These are phyloP conservation scores for Gentiana dahurica DNA, from an alignment of 257 asterid genomes.

Conservation along the genomic window DNA sequence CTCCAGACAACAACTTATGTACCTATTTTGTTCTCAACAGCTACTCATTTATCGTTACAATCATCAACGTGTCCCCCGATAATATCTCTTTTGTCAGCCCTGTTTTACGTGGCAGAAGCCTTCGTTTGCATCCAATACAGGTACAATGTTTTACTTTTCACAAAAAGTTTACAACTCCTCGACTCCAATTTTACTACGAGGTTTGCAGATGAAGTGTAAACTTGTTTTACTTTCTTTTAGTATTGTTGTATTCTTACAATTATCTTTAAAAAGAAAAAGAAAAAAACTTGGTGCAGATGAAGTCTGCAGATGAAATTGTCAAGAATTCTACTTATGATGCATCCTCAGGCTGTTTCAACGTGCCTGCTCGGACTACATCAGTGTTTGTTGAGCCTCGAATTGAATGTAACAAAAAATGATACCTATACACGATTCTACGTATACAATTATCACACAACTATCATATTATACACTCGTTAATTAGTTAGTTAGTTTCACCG, in stretches of 20 bases:
- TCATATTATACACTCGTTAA: no score
- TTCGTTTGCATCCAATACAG: slow-evolving; percentile 80
- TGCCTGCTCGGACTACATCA: slow-evolving; percentile 70
- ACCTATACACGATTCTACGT: neutral
- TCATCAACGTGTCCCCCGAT: slow-evolving; percentile 56
- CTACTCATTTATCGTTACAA: slow-evolving; percentile 50
- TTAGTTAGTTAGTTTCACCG: no score
- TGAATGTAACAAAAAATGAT: neutral
- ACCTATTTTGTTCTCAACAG: slow-evolving; percentile 32
- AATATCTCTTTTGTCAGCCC: slow-evolving; percentile 40
- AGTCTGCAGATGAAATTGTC: slow-evolving; percentile 50
- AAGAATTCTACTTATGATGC: slow-evolving; percentile 59
- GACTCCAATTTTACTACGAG: no score
- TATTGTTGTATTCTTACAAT: no score
- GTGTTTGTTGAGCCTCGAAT: slow-evolving; percentile 59
- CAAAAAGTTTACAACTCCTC: neutral
- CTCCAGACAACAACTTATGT: slow-evolving; percentile 7
- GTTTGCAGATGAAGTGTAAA: no score
- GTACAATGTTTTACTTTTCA: slow-evolving; percentile 17
- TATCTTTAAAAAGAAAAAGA: neutral
- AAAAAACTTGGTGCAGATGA: slow-evolving; percentile 35
- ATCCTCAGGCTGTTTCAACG: slow-evolving; percentile 48
- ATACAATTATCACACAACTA: no score
- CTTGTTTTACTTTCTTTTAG: no score
- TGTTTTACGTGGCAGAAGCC: slow-evolving; percentile 41